Conservation (phyloP, 1,284 basidiomycete genomes). For the Naganishia sp. region DNA sequence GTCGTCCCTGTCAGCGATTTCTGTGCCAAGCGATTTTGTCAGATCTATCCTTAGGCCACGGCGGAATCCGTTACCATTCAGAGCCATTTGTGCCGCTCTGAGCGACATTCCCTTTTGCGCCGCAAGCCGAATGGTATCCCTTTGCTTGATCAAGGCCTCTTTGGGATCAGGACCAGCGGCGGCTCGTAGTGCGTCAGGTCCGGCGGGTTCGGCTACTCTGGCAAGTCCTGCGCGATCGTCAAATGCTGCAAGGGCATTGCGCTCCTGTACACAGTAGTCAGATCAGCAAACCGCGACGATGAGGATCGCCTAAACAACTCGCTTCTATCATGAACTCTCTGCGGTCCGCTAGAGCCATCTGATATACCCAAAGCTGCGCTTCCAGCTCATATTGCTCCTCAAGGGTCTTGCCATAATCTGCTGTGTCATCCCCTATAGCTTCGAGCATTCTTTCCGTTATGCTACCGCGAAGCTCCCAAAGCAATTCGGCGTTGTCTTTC, state of each 20-base stretch:
- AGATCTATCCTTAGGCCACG: neutral
- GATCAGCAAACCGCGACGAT: neutral
- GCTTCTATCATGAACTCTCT: slow-evolving; percentile 35
- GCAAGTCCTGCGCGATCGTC: slow-evolving; percentile 38
- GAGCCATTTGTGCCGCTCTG: slow-evolving; percentile 44
- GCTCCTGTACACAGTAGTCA: slow-evolving; percentile 1
- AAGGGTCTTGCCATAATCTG: slow-evolving; percentile 45
- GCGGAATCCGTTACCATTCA: slow-evolving; percentile 40
- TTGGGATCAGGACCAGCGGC: slow-evolving; percentile 31
- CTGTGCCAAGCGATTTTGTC: neutral
- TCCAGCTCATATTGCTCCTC: slow-evolving; percentile 49
- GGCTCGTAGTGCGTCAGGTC: slow-evolving; percentile 26
- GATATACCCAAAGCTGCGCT: slow-evolving; percentile 49
- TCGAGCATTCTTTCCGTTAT: slow-evolving; percentile 42
- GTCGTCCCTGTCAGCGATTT: neutral
- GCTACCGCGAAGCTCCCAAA: slow-evolving; percentile 47
- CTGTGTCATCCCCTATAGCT: slow-evolving; percentile 42
- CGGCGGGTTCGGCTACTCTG: slow-evolving; percentile 38
- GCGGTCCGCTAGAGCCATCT: slow-evolving; percentile 48
- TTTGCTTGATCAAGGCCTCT: slow-evolving; percentile 45
- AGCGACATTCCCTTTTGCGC: slow-evolving; percentile 46
- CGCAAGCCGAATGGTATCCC: slow-evolving; percentile 38
- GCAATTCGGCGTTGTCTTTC: slow-evolving; percentile 48
- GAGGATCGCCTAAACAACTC: neutral
- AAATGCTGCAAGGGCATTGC: slow-evolving; percentile 8